phyloP scores from a whole-genome alignment of 2,329 filamentous ascomycete species.

The Trichoderma sp. region DNA sequence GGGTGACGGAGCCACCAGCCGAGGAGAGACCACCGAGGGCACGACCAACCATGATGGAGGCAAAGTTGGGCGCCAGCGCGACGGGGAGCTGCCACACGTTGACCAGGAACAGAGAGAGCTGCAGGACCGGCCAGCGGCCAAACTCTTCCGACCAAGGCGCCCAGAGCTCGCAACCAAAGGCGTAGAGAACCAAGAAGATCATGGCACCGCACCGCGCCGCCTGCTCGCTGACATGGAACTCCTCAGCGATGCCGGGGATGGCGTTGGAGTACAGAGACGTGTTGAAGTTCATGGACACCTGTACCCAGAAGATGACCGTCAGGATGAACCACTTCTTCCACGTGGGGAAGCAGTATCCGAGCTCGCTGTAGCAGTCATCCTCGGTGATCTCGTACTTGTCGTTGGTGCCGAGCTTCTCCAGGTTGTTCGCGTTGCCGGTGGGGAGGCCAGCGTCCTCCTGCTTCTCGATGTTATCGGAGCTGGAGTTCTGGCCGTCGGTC shows the following conservation, averaged over 20 bases:
- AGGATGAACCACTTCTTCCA: constrained; percentile 74
- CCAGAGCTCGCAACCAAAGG: constrained; percentile 86
- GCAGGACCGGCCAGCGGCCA: constrained; percentile 74
- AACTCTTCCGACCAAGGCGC: constrained; percentile 86
- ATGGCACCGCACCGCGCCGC: constrained; percentile 73
- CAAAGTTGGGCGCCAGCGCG: constrained; percentile 72
- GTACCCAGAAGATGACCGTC: constrained; percentile 71
- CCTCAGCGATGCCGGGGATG: constrained; percentile 62
- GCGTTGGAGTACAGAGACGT: constrained; percentile 74
- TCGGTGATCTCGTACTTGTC: constrained; percentile 53
- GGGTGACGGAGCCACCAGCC: constrained; percentile 71
- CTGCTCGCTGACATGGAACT: constrained; percentile 69
- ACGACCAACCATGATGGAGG: constrained; percentile 68
- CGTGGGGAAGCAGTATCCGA: constrained; percentile 63
- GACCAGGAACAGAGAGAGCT: constrained; percentile 71
- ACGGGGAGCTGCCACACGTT: constrained; percentile 77
- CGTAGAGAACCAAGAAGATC: constrained; percentile 78
- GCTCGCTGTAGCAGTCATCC: constrained; percentile 64
- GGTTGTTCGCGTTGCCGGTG: constrained; percentile 41
- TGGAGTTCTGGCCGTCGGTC: constrained; percentile 24
- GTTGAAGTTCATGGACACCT: constrained; percentile 80
- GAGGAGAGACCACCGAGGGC: constrained; percentile 70
- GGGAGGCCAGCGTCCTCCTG: constrained; percentile 12
- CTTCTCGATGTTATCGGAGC: constrained; percentile 29
- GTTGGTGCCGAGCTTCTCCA: constrained; percentile 44